Evolutionary conservation across 2,329 filamentous ascomycete species (phyloP), one percentile per base, ranked within the genome.

Genomic region (Talaromyces amestolkiae): DNA sequence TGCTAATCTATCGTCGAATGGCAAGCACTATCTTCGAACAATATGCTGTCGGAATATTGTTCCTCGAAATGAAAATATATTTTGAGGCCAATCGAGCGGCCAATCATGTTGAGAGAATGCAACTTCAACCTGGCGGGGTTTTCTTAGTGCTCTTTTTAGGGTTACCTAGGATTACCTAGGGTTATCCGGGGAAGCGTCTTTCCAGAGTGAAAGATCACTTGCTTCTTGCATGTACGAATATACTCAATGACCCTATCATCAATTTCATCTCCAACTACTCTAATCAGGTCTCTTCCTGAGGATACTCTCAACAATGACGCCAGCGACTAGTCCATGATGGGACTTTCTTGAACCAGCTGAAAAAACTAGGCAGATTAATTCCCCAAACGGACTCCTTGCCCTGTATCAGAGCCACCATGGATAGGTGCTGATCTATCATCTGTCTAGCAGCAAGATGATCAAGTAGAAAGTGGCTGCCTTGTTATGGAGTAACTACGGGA

Each of bases 51-150:
- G 9, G 51, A 35, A 31, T 31, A 31, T 19, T 19, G 24, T 33
- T 35, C 51, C 15, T 56, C n/a, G 31, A 54, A 19, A 56, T 17
- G 33, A 56, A 37, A 56, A 56, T 56, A 56, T 56, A 56, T 56
- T 56, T 37, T 56, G 53, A 56, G 33, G 53, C 33, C n/a, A 22
- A 53, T 6, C 10, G 7, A 17, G 24, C 10, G 17, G 49, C 49
- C 49, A 53, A 53, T 53, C 27, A 33, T 17, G 3, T 33, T 49
- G 3, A 9, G 5, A 2, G 15, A n/a, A 53, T n/a, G 3, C 24
- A 31, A 33, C 27, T 53, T 53, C n/a, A 53, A 53, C 24, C n/a
- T 31, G 47, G 49, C 19, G 27, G 49, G 17, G 27, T 17, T 17
- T 27, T 27, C 17, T 22, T 51, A 7, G 47, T 33, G 5, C 27